phyloP scores from a whole-genome alignment of 768 basidiomycete genomes.

The Brasilioporus rufonigricans region DNA sequence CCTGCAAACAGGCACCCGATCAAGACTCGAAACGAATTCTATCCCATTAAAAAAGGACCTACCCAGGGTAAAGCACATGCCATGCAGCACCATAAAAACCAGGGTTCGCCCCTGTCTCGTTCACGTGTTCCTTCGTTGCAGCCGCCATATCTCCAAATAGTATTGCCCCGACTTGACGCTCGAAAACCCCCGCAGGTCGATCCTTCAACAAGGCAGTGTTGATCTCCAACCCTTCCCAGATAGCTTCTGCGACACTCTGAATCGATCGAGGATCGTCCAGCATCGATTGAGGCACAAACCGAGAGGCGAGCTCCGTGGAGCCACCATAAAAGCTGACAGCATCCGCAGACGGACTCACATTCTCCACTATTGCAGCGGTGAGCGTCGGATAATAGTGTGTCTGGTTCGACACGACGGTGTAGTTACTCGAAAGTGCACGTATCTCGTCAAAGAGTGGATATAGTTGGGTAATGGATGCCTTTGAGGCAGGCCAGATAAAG shows the following conservation, averaged over 20 bases:
- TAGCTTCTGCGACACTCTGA: conserved; percentile 13
- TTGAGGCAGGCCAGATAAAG: conserved; percentile 9
- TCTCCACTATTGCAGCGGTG: conserved; percentile 1
- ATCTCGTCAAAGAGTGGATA: conserved; percentile 17
- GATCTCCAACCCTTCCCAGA: conserved; percentile 17
- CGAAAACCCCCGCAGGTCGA: neutral
- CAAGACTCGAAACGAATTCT: neutral
- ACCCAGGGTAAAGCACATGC: conserved; percentile 11
- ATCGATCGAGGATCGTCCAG: conserved; percentile 2
- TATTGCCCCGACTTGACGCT: neutral
- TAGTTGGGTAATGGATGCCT: conserved; percentile 6
- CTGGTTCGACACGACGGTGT: conserved; percentile 9
- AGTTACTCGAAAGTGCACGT: conserved; percentile 7
- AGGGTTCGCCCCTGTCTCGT: conserved; percentile 21
- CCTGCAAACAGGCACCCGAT: neutral
- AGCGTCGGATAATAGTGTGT: conserved; percentile 16
- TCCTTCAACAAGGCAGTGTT: neutral
- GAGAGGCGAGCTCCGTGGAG: conserved; percentile 8
- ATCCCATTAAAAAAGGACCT: neutral
- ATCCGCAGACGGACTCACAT: conserved; percentile 9
- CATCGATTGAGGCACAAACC: conserved; percentile 16
- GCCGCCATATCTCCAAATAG: conserved; percentile 17
- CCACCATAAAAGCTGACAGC: conserved; percentile 8
- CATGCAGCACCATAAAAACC: conserved; percentile 17
- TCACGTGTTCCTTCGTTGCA: conserved; percentile 2